Evolutionary conservation across 2,329 filamentous ascomycete genomes (phyloP).

Genomic region (Clarireedia homoeocarpa): DNA sequence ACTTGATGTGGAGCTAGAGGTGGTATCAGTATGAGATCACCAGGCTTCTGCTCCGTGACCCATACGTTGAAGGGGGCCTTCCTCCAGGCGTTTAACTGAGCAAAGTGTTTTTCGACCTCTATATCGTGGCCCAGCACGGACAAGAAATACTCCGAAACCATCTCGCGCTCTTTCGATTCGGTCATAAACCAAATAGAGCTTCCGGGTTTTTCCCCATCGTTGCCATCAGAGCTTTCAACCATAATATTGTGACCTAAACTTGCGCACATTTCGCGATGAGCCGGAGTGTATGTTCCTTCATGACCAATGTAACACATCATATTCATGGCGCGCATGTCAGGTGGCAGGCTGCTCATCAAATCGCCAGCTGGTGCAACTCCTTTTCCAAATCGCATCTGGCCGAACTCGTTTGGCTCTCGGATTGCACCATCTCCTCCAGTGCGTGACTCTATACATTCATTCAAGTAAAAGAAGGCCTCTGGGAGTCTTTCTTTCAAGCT

Average conservation of each 20-base stretch:
- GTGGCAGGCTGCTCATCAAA: slow-evolving; percentile 85
- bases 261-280: slow-evolving; percentile 96
- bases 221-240: slow-evolving; percentile 76
- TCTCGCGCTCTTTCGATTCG: slow-evolving; percentile 81
- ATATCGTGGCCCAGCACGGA: slow-evolving; percentile 93
- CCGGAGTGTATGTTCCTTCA: slow-evolving; percentile 92
- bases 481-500: slow-evolving; percentile 73
- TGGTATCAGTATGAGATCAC: slow-evolving; percentile 90
- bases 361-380: slow-evolving; percentile 66
- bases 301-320: slow-evolving; percentile 98
- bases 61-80: slow-evolving; percentile 90
- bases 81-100: slow-evolving; percentile 91
- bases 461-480: slow-evolving; percentile 79
- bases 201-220: slow-evolving; percentile 70
- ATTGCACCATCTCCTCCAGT: slow-evolving; percentile 46
- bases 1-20: slow-evolving; percentile 93
- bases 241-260: slow-evolving; percentile 96
- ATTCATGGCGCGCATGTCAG: slow-evolving; percentile 86
- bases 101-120: slow-evolving; percentile 94
- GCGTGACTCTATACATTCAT: slow-evolving; percentile 60
- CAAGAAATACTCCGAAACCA: slow-evolving; percentile 89
- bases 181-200: slow-evolving; percentile 99
- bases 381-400: slow-evolving; percentile 35
- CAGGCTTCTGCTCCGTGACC: slow-evolving; percentile 80
- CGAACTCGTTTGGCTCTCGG: slow-evolving; percentile 35